Evolutionary conservation across 768 basidiomycete genomes (phyloP).

Genomic region (Macrolepiota fuliginosa): DNA sequence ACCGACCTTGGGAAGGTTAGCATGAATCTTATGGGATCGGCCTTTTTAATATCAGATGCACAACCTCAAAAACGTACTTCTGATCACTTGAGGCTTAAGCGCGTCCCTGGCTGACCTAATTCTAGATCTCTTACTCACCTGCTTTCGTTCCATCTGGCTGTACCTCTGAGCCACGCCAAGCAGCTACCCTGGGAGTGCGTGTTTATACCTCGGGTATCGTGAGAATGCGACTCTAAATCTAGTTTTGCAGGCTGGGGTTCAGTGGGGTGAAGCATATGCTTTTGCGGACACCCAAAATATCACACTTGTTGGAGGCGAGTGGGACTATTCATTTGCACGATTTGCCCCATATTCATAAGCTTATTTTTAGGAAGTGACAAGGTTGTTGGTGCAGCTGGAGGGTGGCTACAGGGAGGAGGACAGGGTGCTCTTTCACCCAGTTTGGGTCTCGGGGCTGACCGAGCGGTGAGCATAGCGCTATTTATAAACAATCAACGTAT

Average conservation of each 20-base stretch:
- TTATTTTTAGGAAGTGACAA: constrained; percentile 25
- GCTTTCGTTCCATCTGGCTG: constrained; percentile 37
- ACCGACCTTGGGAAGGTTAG: not conserved
- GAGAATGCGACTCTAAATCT: not conserved
- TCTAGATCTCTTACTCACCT: constrained; percentile 32
- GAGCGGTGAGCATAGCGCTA: constrained; percentile 31
- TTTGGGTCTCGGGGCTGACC: constrained; percentile 45
- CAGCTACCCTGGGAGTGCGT: constrained; percentile 37
- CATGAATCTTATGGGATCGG: not conserved
- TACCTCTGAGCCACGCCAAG: constrained; percentile 16
- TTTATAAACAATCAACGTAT: not conserved
- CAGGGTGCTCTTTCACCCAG: constrained; percentile 42
- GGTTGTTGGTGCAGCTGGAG: constrained; percentile 40
- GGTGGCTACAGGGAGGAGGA: constrained; percentile 45
- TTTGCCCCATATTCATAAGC: not conserved
- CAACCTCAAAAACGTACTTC: constrained; percentile 35
- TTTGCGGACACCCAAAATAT: constrained; percentile 44
- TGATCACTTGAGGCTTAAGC: not conserved
- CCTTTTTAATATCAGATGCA: constrained; percentile 28
- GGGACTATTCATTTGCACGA: not conserved
- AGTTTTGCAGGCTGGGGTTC: constrained; percentile 37
- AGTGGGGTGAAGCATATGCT: constrained; percentile 40
- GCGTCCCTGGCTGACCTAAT: not conserved
- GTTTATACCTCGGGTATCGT: not conserved
- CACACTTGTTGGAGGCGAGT: constrained; percentile 40